These are phyloP conservation scores for Venturia oleaginea DNA, from an alignment of 2,329 filamentous ascomycete species.

Conservation along the genomic window DNA sequence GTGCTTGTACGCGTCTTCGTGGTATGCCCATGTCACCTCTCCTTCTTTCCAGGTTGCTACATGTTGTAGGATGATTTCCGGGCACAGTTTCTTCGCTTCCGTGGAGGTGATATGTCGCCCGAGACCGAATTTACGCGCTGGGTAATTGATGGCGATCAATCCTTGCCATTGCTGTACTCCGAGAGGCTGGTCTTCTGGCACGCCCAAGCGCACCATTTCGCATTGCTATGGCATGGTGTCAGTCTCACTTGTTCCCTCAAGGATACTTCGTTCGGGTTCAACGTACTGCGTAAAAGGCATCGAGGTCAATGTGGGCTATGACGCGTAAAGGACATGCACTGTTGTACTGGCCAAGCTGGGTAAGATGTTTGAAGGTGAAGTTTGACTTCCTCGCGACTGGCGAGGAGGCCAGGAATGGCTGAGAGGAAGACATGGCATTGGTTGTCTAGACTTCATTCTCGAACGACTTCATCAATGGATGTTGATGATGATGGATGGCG, in stretches of 20 bases:
- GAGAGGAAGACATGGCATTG: constrained; percentile 37
- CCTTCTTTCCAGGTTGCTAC: constrained; percentile 93
- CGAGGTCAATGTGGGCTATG: constrained; percentile 85
- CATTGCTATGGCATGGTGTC: constrained; percentile 53
- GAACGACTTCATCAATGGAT: neutral
- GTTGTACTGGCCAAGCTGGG: constrained; percentile 62
- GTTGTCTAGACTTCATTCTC: neutral
- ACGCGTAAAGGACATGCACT: constrained; percentile 72
- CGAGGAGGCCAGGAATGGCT: constrained; percentile 23
- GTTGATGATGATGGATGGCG: neutral
- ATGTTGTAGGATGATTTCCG: constrained; percentile 76
- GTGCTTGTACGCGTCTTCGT: constrained; percentile 66
- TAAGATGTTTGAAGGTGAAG: constrained; percentile 79
- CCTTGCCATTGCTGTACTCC: constrained; percentile 95
- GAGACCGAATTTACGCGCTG: constrained; percentile 73
- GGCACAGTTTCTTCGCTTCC: constrained; percentile 82
- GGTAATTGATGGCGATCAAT: constrained; percentile 93
- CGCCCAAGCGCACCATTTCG: constrained; percentile 77
- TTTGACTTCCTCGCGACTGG: constrained; percentile 45
- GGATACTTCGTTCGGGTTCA: neutral
- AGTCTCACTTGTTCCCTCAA: neutral
- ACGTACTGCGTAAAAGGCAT: constrained; percentile 70
- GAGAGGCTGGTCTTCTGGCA: constrained; percentile 67
- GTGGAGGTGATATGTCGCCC: constrained; percentile 66
- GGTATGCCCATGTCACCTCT: constrained; percentile 85